A percentile compares a stretch with the other conserved stretches of the same genome.
These are phyloP conservation scores for Mucuna pruriens DNA, from an alignment of 306 rosid species.

Conservation along the genomic window DNA sequence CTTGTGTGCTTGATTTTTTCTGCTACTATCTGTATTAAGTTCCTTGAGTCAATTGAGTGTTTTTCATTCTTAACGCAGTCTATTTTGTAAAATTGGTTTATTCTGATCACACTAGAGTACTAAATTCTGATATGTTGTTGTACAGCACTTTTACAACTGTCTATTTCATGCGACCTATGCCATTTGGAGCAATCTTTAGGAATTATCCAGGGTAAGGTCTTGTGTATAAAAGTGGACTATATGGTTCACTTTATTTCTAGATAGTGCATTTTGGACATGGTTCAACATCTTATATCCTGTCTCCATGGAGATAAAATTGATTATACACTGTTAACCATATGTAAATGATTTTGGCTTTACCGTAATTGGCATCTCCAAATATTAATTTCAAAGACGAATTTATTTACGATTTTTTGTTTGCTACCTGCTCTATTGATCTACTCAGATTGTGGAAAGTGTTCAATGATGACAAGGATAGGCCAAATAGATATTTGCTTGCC, in stretches of 20 bases:
- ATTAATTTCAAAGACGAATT: background rate
- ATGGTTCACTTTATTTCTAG: background rate
- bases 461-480: conserved; percentile 87
- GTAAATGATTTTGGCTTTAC: conserved; percentile 12
- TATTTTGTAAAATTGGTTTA: conserved; percentile 17
- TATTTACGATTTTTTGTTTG: conserved; percentile 31
- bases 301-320: conserved; percentile 3
- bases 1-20: conserved; percentile 13
- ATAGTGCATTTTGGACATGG: conserved; percentile 19
- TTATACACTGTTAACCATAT: background rate
- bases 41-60: conserved; percentile 17
- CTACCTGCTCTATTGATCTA: conserved; percentile 32
- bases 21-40: conserved; percentile 21
- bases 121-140: conserved; percentile 34
- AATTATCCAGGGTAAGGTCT: conserved; percentile 87
- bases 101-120: conserved; percentile 30
- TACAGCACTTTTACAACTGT: conserved; percentile 83
- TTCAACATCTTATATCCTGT: conserved; percentile 1
- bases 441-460: conserved; percentile 93
- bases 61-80: conserved; percentile 19
- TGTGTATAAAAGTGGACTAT: conserved; percentile 4
- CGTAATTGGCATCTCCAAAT: background rate
- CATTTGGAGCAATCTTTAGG: conserved; percentile 91
- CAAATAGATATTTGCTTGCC: conserved; percentile 86
- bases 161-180: conserved; percentile 91